Base-by-base conservation (phyloP, 805 yeast genomes). In the Ascoidea rubescens region DNA sequence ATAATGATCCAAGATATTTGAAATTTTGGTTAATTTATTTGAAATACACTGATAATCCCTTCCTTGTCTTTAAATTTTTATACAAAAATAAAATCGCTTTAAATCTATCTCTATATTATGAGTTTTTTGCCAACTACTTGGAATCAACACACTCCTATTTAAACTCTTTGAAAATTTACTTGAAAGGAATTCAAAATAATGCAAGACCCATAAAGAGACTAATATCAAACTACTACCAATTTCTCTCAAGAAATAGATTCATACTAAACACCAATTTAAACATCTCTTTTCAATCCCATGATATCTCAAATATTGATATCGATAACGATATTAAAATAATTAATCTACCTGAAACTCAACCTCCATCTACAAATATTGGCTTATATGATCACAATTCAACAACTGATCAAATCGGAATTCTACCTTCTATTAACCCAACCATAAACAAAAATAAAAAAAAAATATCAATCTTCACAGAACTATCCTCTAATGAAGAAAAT, bases 1-100 rank as follows among this genome's bases (percentile, higher is more conserved):
- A 80, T 54, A 84, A 90, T 62, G 97, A 91, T 62, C 80, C 91
- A 1, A 67, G 97, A 49, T 89, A 85, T 61, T 65, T 91, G 50
- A 75, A 73, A 55, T 73, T 89, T 1, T 91, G 99, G 97, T 65
- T 90, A 45, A 80, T 79, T 57, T 89, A 87, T 63, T 78, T 85
- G 6, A 75, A 73, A 30, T 80, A 75, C 60, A 75, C 84, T 1
- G 87, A 82, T 54, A 74, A 82, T 14, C 89, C 90, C 0, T 69
- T 78, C 46, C 90, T 84, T 51, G 71, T 86, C 2, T 89, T 83
- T 63, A 71, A 77, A 5, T 88, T 82, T 60, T 70, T 91, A 65
- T 78, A 81, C 47, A 77, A 82, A 55, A 80, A 83, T 56, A 78
- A 74, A 49, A 86, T 91, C 43, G 98, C 96, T 0, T 62, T 61